Evolutionary conservation across 2,329 filamentous ascomycete genomes (phyloP).

Genomic region (Pyricularia sp.): DNA sequence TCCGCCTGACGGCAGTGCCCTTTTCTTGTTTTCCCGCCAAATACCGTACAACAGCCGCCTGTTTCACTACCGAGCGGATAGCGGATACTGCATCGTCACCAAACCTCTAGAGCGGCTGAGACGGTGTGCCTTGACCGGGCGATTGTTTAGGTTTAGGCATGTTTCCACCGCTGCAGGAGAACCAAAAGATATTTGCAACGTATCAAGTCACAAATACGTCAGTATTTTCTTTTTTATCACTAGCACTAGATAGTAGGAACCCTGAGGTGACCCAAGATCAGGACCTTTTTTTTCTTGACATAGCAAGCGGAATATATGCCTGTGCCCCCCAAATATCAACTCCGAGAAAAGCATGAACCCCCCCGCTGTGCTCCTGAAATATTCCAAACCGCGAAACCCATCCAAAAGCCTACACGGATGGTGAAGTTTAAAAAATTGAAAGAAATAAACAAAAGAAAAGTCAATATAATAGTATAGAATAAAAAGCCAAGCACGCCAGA

Average conservation of each 20-base stretch:
- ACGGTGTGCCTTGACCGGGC: not conserved
- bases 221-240: not conserved
- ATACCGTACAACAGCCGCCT: not conserved
- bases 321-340: not conserved
- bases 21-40: not conserved
- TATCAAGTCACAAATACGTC: not conserved
- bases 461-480: not conserved
- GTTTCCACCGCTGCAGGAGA: not conserved
- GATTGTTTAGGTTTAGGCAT: not conserved
- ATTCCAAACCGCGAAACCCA: not conserved
- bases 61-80: not conserved
- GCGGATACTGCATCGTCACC: too few relatives aligned
- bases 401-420: not conserved
- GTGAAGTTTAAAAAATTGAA: not conserved
- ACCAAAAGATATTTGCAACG: not conserved
- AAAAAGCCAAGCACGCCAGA: not conserved
- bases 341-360: not conserved
- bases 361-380: not conserved
- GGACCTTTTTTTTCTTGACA: not conserved
- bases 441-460: not conserved
- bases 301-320: not conserved
- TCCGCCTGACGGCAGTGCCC: not conserved
- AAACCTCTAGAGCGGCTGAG: not conserved
- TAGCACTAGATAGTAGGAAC: not conserved
- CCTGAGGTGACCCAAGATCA: not conserved